Evolutionary conservation across 2,329 filamentous ascomycete species (phyloP).

Genomic region (Botrytis fabae): DNA sequence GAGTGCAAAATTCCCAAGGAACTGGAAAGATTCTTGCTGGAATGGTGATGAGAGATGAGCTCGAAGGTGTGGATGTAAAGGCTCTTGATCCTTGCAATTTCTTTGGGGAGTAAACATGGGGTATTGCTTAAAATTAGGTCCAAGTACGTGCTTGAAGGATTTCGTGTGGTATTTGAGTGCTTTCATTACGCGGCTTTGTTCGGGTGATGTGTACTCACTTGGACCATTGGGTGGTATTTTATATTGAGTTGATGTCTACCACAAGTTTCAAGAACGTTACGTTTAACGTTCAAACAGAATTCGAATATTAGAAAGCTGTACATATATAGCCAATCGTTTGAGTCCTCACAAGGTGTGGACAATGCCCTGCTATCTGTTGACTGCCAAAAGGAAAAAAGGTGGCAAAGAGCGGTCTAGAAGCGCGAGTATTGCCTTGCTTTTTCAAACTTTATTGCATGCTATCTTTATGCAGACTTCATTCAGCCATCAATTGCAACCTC

Average conservation of each 20-base stretch:
- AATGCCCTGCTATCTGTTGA: not conserved
- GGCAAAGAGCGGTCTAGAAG: conserved; percentile 1
- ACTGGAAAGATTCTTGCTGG: conserved; percentile 11
- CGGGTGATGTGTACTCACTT: not conserved
- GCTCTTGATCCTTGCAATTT: conserved; percentile 8
- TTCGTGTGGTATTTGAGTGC: not conserved
- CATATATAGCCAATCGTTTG: not conserved
- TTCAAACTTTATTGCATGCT: not conserved
- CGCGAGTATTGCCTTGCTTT: not conserved
- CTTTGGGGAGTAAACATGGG: not conserved
- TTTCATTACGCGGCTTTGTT: not conserved
- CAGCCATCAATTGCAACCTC: not conserved
- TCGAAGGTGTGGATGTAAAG: conserved; percentile 4
- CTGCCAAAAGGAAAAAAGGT: not conserved
- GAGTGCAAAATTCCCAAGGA: conserved; percentile 2
- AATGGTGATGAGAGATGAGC: conserved; percentile 9
- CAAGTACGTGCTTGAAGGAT: not conserved
- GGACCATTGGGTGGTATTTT: not conserved
- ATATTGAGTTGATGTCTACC: not conserved
- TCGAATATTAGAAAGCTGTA: not conserved
- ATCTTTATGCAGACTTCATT: conserved; percentile 7
- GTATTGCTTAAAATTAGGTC: not conserved
- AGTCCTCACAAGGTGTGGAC: not conserved
- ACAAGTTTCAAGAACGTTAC: not conserved
- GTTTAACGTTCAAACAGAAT: too few species aligned